These are phyloP conservation scores for Mycena olivaceomarginata DNA, from an alignment of 768 basidiomycete genomes.

Conservation along the genomic window DNA sequence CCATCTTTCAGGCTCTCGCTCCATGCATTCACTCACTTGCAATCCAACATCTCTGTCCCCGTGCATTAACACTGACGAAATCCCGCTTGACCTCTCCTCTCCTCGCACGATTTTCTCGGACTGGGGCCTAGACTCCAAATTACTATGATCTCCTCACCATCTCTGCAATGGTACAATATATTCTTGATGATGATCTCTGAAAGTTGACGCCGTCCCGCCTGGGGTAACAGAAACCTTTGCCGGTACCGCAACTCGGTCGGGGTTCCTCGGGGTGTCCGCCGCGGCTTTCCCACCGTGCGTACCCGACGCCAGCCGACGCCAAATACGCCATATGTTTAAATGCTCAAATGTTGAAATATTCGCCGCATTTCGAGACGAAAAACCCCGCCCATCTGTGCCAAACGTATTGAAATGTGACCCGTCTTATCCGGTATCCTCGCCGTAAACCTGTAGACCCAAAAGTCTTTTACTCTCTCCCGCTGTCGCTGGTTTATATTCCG, in stretches of 20 bases:
- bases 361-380: too few species aligned
- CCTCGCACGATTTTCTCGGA: not conserved
- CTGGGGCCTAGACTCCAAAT: not conserved
- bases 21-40: too few species aligned
- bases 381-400: too few species aligned
- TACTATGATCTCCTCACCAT: not conserved
- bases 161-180: not conserved
- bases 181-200: not conserved
- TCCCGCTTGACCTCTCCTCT: not conserved
- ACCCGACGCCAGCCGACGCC: not conserved
- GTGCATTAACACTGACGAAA: not conserved
- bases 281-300: conserved; percentile 6
- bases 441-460: not conserved
- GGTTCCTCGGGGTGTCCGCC: conserved; percentile 25
- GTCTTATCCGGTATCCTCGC: too few species aligned
- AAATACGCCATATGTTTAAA: not conserved
- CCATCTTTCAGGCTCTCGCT: too few species aligned
- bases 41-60: not conserved
- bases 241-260: conserved; percentile 7
- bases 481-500: not conserved
- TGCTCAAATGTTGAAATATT: too few species aligned
- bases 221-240: not conserved
- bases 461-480: not conserved
- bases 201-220: not conserved
- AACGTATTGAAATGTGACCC: too few species aligned